Evolutionary conservation across 495 filamentous ascomycete species (phyloP).

Genomic region (Trichocladium antarcticum): DNA sequence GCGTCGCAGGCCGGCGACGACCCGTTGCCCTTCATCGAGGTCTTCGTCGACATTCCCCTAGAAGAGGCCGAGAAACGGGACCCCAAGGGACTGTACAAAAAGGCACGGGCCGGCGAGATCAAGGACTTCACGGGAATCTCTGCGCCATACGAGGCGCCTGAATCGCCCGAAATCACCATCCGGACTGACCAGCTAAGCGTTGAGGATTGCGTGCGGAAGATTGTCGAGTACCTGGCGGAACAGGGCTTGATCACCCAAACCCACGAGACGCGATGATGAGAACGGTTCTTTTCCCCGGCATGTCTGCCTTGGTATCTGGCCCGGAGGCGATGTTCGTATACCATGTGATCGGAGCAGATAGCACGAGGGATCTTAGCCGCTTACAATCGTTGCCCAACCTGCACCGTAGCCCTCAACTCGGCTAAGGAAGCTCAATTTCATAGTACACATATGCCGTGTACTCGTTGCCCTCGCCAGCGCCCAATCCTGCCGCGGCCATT

Average conservation of each 20-base stretch:
- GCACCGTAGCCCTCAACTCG: neutral
- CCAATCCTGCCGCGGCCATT: conserved; percentile 57
- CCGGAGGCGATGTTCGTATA: no score
- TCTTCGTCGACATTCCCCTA: conserved; percentile 78
- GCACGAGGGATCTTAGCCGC: no score
- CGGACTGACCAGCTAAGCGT: conserved; percentile 64
- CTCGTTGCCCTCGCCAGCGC: conserved; percentile 57
- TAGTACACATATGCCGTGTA: conserved; percentile 97
- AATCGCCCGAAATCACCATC: conserved; percentile 75
- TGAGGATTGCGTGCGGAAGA: conserved; percentile 73
- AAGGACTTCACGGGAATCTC: conserved; percentile 94
- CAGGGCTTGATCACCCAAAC: conserved; percentile 32
- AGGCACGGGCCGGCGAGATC: conserved; percentile 83
- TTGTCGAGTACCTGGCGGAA: conserved; percentile 66
- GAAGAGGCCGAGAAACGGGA: conserved; percentile 89
- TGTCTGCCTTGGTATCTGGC: no score
- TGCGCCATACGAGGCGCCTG: conserved; percentile 87
- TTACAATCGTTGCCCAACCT: no score
- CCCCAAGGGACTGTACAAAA: conserved; percentile 96
- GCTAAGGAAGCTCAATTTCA: conserved; percentile 65
- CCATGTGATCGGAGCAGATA: no score
- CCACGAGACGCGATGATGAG: conserved; percentile 25
- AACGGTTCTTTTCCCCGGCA: no score
- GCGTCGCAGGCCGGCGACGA: conserved; percentile 38
- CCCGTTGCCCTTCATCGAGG: conserved; percentile 78